Base-by-base conservation (phyloP, 140 eudicot genomes). In the Oenanthe javanica region DNA sequence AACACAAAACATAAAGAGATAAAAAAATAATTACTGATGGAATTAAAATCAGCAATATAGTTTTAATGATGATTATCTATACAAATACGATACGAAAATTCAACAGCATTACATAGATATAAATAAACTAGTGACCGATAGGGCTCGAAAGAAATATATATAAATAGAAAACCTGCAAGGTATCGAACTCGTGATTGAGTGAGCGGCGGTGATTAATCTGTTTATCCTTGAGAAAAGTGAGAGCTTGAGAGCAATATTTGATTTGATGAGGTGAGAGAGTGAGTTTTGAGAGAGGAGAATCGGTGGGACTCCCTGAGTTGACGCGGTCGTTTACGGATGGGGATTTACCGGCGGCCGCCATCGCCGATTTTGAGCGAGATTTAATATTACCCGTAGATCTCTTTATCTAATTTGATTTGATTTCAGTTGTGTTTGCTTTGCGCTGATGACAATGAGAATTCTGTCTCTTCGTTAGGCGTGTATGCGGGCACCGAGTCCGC, bases 201-300 rank as follows among this genome's bases (percentile, higher is more conserved):
- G 49, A 9, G 3, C 83, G 81, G 23, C 76, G 84, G 42, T 77
- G 73, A 75, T 79, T 79, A 18, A 84, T 27, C 42, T 55, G 82
- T 80, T 92, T 94, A 47, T 76, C 83, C 82, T 90, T 92, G 86
- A 95, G 84, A 79, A 61, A 50, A 4, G 77, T n/a, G 76, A 90
- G 96, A 84, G 97, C 99, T 79, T 85, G 84, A 16, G 84, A 59
- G 85, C 97, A 92, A 81, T 86, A 45, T 4, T 83, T 84, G 76
- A 90, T 75, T 87, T 95, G 97, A 78, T 93, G 92, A 31, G 89
- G 69, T 31, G 92, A 83, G 83, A 92, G 92, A 19, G 81, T 64
- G 45, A 51, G 83, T 72, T 55, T 85, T 8, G 89, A 79, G 16
- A 91, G 90, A 79, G 86, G 90, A 79, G 86, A 72, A 63, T 77